These are phyloP conservation scores for Saturnispora saitoi DNA, from an alignment of 805 yeast species.

Conservation along the genomic window DNA sequence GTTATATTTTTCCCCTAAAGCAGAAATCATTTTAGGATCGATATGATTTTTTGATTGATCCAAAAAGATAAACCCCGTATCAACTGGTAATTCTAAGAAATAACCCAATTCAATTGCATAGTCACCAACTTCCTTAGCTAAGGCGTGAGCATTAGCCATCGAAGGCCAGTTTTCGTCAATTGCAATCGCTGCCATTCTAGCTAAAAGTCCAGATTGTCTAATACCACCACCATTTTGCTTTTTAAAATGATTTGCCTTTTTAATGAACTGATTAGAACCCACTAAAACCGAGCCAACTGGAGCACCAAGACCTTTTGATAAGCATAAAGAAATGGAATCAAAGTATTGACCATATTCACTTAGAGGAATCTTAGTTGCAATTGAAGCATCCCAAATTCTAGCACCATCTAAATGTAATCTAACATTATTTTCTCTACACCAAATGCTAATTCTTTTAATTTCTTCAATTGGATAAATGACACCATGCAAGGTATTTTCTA, in stretches of 20 bases:
- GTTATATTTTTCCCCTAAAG: constrained; percentile 43
- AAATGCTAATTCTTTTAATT: constrained; percentile 56
- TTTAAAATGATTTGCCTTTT: constrained; percentile 73
- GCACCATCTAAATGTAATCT: constrained; percentile 88
- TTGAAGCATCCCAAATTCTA: constrained; percentile 81
- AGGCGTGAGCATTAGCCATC: constrained; percentile 39
- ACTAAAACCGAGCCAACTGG: constrained; percentile 88
- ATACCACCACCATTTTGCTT: constrained; percentile 94
- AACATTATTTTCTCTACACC: constrained; percentile 53
- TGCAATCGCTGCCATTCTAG: constrained; percentile 72
- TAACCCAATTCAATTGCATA: constrained; percentile 47
- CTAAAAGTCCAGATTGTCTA: constrained; percentile 76
- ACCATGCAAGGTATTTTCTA: constrained; percentile 88
- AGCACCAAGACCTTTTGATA: constrained; percentile 87
- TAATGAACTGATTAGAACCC: constrained; percentile 49
- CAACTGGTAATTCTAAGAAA: constrained; percentile 59
- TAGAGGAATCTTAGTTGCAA: constrained; percentile 60
- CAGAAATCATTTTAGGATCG: constrained; percentile 35
- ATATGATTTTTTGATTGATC: constrained; percentile 48
- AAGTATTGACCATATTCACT: constrained; percentile 65
- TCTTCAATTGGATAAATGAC: constrained; percentile 74
- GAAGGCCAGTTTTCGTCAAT: constrained; percentile 62
- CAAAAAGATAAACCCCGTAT: constrained; percentile 76
- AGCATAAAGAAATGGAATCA: constrained; percentile 83
- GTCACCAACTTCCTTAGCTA: constrained; percentile 41